Conservation (phyloP, 768 basidiomycete genomes). For the Hypsizygus marmoreus region DNA sequence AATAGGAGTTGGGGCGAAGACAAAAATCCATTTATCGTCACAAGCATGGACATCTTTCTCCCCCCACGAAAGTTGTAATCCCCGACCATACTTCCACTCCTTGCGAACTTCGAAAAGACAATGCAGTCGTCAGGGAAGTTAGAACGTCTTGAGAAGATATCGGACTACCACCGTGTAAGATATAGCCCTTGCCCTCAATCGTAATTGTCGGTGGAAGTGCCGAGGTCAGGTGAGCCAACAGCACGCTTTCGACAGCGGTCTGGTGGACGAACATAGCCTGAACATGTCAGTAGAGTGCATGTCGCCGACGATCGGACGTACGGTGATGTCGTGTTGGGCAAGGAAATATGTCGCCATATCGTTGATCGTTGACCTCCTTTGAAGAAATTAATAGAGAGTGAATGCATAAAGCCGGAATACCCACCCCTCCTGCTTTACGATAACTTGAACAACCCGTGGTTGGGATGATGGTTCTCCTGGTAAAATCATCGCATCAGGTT, state of each 20-base stretch:
- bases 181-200: constrained; percentile 31
- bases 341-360: constrained; percentile 31
- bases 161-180: constrained; percentile 33
- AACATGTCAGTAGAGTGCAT: too few species aligned
- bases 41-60: constrained; percentile 20
- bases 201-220: constrained; percentile 28
- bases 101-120: constrained; percentile 21
- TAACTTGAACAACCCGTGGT: constrained; percentile 32
- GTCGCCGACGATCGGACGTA: constrained; percentile 22
- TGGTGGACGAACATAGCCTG: constrained; percentile 10
- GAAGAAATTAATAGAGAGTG: neutral
- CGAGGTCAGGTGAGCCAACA: constrained; percentile 30
- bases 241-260: constrained; percentile 35
- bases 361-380: constrained; percentile 20
- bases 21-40: constrained; percentile 36
- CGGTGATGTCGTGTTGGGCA: constrained; percentile 37
- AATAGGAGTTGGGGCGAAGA: constrained; percentile 20
- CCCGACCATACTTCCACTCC: constrained; percentile 32
- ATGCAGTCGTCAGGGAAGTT: neutral
- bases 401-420: constrained; percentile 1
- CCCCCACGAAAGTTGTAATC: constrained; percentile 32
- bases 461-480: constrained; percentile 5
- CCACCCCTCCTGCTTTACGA: constrained; percentile 30
- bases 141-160: neutral
- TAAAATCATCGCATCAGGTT: constrained; percentile 1